Base-by-base conservation (phyloP, 441 rosid genomes). In the Isatis lusitanica region DNA sequence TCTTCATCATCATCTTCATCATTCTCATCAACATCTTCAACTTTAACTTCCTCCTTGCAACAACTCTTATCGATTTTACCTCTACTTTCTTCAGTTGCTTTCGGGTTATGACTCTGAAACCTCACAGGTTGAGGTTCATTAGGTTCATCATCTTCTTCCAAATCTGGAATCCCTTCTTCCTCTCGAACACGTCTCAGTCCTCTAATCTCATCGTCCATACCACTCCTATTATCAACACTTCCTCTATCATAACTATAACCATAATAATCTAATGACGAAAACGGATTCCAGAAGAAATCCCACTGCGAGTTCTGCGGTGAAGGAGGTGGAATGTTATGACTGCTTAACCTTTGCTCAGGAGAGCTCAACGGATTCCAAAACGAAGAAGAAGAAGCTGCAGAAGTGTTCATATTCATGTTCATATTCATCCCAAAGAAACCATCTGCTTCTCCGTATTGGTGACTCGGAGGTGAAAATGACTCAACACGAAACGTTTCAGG, bases 251-350 rank as follows among this genome's bases (percentile, higher is more conserved):
- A 76, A 55, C 87, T 86, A 78, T 90, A 93, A 3, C 90, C 93
- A 46, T 91, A 91, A 74, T 88, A 80, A 67, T 95, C 99, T 58
- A 92, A 71, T 0, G 97, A 91, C 2, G 99, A 93, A 66, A 95
- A 93, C 6, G 98, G 98, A 76, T 95, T 93, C 99, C 98, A 95
- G 79, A 95, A 95, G 80, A 85, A 85, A 73, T 95, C 97, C 99
- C 99, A 95, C 76, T 85, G 96, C 0, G 99, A 91, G 58, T 84
- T 84, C 80, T 86, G 99, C 9, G 99, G 99, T 0, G 98, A 90
- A 59, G 90, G 88, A 51, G 96, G 96, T 57, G 93, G 99, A 43
- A 95, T 74, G 61, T 75, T 84, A 51, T 88, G 84, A 70, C 38
- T 71, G 9, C 68, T 77, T 10, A 66, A 28, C n/a, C 77, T 77